Evolutionary conservation across 2,329 filamentous ascomycete species (phyloP), one percentile per base, ranked within the genome.

Genomic region (Alternaria postmessia): DNA sequence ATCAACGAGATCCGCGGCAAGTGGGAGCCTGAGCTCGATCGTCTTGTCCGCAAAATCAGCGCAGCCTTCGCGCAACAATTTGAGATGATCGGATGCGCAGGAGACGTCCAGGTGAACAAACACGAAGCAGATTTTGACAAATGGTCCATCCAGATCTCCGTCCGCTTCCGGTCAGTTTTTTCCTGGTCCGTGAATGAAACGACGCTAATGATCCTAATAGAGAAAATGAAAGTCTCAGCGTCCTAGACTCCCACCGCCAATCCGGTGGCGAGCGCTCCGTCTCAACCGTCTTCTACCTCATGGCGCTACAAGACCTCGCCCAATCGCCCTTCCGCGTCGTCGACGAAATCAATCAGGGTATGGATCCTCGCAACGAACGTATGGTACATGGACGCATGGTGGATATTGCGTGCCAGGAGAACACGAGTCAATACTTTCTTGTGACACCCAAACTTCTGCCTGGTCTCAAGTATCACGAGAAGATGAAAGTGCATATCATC

Each of bases 361-460:
- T 99, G 95, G 95, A 99, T 78, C 95, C 94, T 43, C 90, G 95
- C 72, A 99, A 99, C 80, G 95, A 99, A 81, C 91, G 95, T 69
- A 96, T 97, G 88, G 94, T 99, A 16, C 95, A 99, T 81, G 93
- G 94, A 76, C 92, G 95, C 65, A 96, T 99, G 91, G 95, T 99
- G 8, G 93, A 97, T 74, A 97, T 99, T 75, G 95, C 95, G 43
- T 98, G 95, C 78, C 87, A 88, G 67, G 89, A 93, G 78, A 88
- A 80, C n/a, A 85, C 85, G 24, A 85, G 84, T 47, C 88, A 90
- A 81, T 99, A 99, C 81, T 99, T 99, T 82, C 88, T 99, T 65
- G 96, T 99, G 81, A 99, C 95, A 43, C 95, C 95, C 5, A 99
- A 99, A 81, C 84, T 99, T 62, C 87, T 99, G 61, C 91, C 89